Base-by-base conservation (phyloP, 108 stramenopile species). In the Schizochytrium sp. region DNA sequence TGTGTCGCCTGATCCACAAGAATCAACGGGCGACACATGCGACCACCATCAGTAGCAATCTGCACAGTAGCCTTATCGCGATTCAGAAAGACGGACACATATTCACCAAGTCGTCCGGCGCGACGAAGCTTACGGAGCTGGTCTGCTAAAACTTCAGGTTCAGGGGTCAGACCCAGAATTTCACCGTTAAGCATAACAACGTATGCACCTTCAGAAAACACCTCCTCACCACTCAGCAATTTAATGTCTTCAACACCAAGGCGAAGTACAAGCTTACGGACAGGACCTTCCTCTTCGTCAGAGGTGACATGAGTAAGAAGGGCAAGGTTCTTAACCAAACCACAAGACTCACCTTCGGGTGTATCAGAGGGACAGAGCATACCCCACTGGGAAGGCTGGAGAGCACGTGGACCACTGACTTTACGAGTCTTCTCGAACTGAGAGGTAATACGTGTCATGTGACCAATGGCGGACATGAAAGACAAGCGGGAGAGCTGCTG, bases 331-430 rank as follows among this genome's bases (percentile, higher is more conserved):
- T 91, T 91, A 8, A 91, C 88, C 7, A 91, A 64, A 4, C 90
- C 88, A 50, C 98, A 98, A 42, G 98, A 98, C 91, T 98, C 97
- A 58, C 98, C 97, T 93, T 98, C 97, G 41, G 98, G 97, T 13
- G 97, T 98, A 88, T 98, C 97, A 46, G 97, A 97, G 41, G 95
- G 96, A 90, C 97, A 98, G 7, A 97, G 95, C 96, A 98, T 97
- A 59, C 99, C 99, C 98, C 98, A 99, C 89, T 99, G 99, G 72
- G 98, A 98, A 91, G 98, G 98, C 94, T 99, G 99, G 56, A 99
- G 94, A 92, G 98, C 97, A 56, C 99, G 97, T 45, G 99, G 99
- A 91, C 96, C 96, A 5, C 98, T 97, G 90, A 97, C 98, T 90
- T 99, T 99, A 88, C 99, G 98, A 58, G 98, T 98, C 88, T 97